phyloP scores from a whole-genome alignment of 2,329 filamentous ascomycete genomes.

The Monosporascus ibericus region DNA sequence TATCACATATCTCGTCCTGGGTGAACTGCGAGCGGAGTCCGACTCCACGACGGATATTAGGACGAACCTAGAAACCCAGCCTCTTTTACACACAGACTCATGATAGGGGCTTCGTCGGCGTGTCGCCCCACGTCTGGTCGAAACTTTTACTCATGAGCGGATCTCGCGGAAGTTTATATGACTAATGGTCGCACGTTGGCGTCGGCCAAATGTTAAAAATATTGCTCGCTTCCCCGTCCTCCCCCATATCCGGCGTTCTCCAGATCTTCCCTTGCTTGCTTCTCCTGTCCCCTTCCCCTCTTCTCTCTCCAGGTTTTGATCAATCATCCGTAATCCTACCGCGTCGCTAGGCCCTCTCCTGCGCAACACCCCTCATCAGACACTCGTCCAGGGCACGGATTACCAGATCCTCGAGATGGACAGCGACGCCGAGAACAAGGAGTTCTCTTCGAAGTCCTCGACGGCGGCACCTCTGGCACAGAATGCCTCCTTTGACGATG shows the following conservation, averaged over 20 bases:
- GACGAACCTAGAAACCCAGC: neutral
- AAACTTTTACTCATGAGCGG: neutral
- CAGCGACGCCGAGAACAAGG: neutral
- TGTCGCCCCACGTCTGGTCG: neutral
- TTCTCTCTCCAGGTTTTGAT: neutral
- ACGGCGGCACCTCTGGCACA: neutral
- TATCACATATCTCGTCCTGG: neutral
- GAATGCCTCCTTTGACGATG: constrained; percentile 1
- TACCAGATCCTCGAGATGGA: neutral
- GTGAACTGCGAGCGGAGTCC: no score
- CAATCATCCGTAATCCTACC: no score
- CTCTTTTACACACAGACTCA: neutral
- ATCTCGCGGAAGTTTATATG: neutral
- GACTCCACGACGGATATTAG: neutral
- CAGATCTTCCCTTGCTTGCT: neutral
- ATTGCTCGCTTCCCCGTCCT: neutral
- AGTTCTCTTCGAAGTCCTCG: neutral
- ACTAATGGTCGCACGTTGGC: neutral
- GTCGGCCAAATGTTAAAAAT: neutral
- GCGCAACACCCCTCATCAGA: neutral
- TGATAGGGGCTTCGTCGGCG: neutral
- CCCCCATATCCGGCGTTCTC: neutral
- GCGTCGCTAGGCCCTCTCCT: neutral
- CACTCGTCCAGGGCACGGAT: neutral
- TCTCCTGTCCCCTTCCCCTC: neutral